phyloP scores from a whole-genome alignment of 179 eudicot species.

The Pouteria campechiana region DNA sequence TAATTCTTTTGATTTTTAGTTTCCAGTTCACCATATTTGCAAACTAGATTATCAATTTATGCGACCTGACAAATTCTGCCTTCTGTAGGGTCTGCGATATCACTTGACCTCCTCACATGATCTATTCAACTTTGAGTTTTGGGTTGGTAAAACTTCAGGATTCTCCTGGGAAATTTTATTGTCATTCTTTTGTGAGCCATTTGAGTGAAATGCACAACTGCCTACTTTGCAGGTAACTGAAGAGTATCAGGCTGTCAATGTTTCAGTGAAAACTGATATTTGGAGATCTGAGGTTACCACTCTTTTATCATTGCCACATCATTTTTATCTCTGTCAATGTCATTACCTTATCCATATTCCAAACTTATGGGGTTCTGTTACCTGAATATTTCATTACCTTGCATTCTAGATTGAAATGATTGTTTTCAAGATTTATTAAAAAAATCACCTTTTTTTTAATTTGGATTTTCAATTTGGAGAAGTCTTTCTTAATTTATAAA shows the following conservation, averaged over 20 bases:
- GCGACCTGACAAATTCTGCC: no score
- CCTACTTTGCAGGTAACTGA: slow-evolving; percentile 44
- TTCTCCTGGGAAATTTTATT: background rate
- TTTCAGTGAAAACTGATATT: slow-evolving; percentile 51
- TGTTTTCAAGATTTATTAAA: no score
- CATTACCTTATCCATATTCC: no score
- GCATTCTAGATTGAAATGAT: no score
- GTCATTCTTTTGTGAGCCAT: slow-evolving; percentile 1
- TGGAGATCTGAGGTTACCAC: slow-evolving; percentile 53
- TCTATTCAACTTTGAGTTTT: slow-evolving; percentile 65
- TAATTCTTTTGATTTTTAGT: background rate
- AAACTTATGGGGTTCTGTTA: no score
- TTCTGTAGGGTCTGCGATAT: slow-evolving; percentile 56
- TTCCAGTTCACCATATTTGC: background rate
- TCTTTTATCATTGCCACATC: no score
- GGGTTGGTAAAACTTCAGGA: slow-evolving; percentile 51
- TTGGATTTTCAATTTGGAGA: no score
- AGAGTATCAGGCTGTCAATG: slow-evolving; percentile 78
- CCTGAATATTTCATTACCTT: no score
- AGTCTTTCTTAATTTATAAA: no score
- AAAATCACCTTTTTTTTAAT: no score
- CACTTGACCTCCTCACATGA: slow-evolving; percentile 75
- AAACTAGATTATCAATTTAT: no score
- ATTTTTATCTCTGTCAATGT: no score
- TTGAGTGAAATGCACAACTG: slow-evolving; percentile 1